Base-by-base conservation (phyloP, 192 early-diverging fungal species). In the Chytriomyces confervae region DNA sequence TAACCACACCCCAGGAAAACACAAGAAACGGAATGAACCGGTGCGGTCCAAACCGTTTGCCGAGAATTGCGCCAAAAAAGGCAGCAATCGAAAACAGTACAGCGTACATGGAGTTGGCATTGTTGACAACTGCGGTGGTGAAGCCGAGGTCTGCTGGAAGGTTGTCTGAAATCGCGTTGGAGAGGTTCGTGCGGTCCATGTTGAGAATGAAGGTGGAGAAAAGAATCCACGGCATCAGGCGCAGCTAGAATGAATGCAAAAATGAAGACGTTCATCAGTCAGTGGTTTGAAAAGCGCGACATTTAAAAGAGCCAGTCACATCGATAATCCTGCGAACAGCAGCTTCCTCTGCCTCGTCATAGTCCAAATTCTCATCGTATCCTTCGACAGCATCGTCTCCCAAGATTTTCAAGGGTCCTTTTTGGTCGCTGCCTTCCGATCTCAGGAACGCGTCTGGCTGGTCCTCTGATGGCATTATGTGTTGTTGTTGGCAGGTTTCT, bases 131-230 rank as follows among this genome's bases (percentile, higher is more conserved):
- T 20, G 6, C 46, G 23, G 46, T 10, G 20, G 46, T 13, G 66
- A 76, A 67, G 11, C 66, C 64, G 23, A 76, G 75, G 2, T 66
- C 48, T 7, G 1, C 49, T 18, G 62, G 24, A 10, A 76, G 62
- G 24, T 47, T 20, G 13, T 44, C 75, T 3, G 64, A 67, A 76
- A 76, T 49, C 7, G 75, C 75, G 23, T 67, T 76, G 9, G 75
- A 67, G 50, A 76, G 7, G 75, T 76, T 76, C 8, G 75, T 76
- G 47, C 75, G 75, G 36, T 76, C 75, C 75, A 76, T 76, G 50
- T 76, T 76, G 5, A 76, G 44, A 7, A 76, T 76, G 66, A 76
- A 76, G 11, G 75, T 76, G 1, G 75, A 76, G 44, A 76, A 67
- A 1, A 76, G 75, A 57, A 76, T 76, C 64, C 62, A 76, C 10